Evolutionary conservation across 768 basidiomycete genomes (phyloP).

Genomic region (Tremella mesenterica): DNA sequence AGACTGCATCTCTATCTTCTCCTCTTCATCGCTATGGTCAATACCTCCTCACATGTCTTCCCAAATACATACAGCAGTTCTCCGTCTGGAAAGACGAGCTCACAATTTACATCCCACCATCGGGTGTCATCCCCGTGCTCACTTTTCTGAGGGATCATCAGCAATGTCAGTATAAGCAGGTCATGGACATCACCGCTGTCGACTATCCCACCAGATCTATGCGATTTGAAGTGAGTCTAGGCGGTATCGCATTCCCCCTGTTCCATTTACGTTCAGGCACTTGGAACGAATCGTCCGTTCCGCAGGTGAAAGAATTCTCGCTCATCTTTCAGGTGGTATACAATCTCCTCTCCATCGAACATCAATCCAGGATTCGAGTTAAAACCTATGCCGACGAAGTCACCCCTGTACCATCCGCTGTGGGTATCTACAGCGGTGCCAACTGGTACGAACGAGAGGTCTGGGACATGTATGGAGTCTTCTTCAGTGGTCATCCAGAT

Average conservation of each 20-base stretch:
- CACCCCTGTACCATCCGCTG: slow-evolving; percentile 75
- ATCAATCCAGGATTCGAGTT: slow-evolving; percentile 79
- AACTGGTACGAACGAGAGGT: slow-evolving; percentile 99
- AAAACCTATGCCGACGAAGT: slow-evolving; percentile 96
- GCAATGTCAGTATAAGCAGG: slow-evolving; percentile 84
- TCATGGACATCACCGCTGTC: slow-evolving; percentile 89
- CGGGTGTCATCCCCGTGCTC: slow-evolving; percentile 71
- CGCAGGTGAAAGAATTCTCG: background rate
- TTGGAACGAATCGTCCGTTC: too few species aligned
- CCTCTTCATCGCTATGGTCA: slow-evolving; percentile 84
- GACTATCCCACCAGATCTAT: slow-evolving; percentile 90
- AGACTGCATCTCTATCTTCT: slow-evolving; percentile 64
- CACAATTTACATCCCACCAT: slow-evolving; percentile 74
- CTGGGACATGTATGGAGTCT: slow-evolving; percentile 96
- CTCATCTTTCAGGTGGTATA: slow-evolving; percentile 60
- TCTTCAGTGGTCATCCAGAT: slow-evolving; percentile 93
- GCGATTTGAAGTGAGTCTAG: slow-evolving; percentile 67
- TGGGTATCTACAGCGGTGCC: slow-evolving; percentile 74
- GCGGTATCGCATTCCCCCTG: too few species aligned
- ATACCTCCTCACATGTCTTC: slow-evolving; percentile 83
- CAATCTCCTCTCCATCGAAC: slow-evolving; percentile 71
- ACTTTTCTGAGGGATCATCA: slow-evolving; percentile 91
- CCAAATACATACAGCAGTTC: slow-evolving; percentile 97
- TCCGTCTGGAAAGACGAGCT: slow-evolving; percentile 94
- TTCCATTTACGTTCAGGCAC: too few species aligned